Base-by-base conservation (phyloP, 257 asterid species). In the Gynochthodes officinalis region DNA sequence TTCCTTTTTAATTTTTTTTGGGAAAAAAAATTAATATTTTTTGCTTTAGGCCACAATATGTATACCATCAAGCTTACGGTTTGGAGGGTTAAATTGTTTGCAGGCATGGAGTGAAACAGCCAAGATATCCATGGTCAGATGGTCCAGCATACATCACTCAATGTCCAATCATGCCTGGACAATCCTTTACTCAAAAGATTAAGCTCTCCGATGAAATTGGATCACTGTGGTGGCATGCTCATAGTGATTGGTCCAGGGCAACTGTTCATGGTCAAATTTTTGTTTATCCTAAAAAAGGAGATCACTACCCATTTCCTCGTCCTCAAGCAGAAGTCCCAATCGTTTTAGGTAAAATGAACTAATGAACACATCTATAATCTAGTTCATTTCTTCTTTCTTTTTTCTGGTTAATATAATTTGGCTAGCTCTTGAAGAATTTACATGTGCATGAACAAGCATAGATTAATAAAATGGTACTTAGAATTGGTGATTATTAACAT, bases 201-300 rank as follows among this genome's bases (percentile, higher is more conserved):
- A 67, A 82, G 8, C 79, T 91, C 40, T 83, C 96, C 0, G 76
- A 70, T 3, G 97, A 91, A 62, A 88, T 80, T 64, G 97, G 97
- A 12, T 89, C 96, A 1, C 14, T 90, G 9, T 85, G 95, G 95
- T 90, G 96, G 96, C 96, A 90, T 46, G 89, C 90, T 4, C 95
- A 90, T 5, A 90, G 86, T 5, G 84, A 70, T 7, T 90, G 97
- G 97, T 75, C 89, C 0, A 80, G 97, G 0, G 93, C 96, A 66
- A 90, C 96, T 0, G 91, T 90, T 57, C 93, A 90, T 70, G 97
- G 97, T 6, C 79, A 84, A 60, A 81, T 90, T 15, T 42, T 85
- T 33, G 71, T 88, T 50, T 78, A 84, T 3, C 97, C 97, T 0
- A 68, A 71, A 23, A 75, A n/a, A 1, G 82, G 84, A 16, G 42